Base-by-base conservation (phyloP, 2,329 filamentous ascomycete species). In the Microsporum audouinii region DNA sequence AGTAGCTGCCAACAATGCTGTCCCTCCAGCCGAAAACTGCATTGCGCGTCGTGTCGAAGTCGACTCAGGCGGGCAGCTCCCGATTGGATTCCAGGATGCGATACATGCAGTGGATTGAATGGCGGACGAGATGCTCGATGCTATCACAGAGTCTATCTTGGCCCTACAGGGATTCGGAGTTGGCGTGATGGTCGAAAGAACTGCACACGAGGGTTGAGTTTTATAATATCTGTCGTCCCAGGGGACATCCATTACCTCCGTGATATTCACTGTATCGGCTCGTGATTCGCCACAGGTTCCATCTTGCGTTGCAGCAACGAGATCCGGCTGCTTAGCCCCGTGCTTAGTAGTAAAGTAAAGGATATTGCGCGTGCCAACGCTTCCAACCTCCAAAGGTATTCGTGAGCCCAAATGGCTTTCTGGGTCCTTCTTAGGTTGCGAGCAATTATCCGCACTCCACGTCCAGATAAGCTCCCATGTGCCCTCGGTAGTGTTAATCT, bases 81-180 rank as follows among this genome's bases (percentile, higher is more conserved):
- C 57, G 36, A 3, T 31, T 5, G 57, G 57, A 12, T 7, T 49
- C 23, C 6, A 7, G 2, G 7, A 5, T 10, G 31, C 45, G n/a
- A 39, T 7, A 34, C 58, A 60, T 38, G 47, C 43, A n/a, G 2
- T 38, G 5, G 58, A 36, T 56, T 60, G 58, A 36, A 60, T 39
- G 27, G 58, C 43, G n/a, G 27, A 38, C 29, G 58, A 53, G 6
- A 60, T 60, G 47, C 58, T 60, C 10, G 31, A 53, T 23, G 45
- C 47, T 8, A 6, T 5, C 12, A 33, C 7, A 6, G 43, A 23
- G 27, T 60, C 31, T 31, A 60, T 33, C 29, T 23, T 53, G 17
- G 8, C 58, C 6, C 45, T 14, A n/a, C 58, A 55, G 51, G 58
- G 58, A 60, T 60, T 60, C 31, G 58, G 33, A 36, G 45, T 55